Conservation (phyloP, 768 basidiomycete species). For the Coprinopsis marcescibilis region DNA sequence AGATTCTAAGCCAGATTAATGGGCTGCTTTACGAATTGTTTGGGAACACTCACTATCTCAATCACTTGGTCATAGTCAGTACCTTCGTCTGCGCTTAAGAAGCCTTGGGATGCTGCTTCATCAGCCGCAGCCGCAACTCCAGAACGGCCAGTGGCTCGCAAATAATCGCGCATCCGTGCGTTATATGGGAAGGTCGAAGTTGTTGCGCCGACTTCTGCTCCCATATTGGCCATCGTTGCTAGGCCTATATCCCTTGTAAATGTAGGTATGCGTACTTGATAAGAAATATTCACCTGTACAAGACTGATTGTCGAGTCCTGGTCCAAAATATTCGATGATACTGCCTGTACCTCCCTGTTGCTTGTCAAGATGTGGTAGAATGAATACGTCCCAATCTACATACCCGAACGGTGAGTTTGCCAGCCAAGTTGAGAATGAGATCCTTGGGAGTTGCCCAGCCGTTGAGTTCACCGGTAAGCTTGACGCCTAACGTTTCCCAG, state of each 20-base stretch:
- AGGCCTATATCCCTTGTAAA: constrained; percentile 43
- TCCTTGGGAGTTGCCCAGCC: constrained; percentile 98
- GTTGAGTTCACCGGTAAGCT: constrained; percentile 77
- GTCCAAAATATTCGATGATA: constrained; percentile 95
- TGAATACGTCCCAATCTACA: constrained; percentile 22
- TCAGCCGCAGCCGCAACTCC: constrained; percentile 87
- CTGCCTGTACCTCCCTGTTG: constrained; percentile 88
- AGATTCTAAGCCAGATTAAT: constrained; percentile 53
- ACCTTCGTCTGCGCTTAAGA: constrained; percentile 77
- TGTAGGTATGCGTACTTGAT: neutral
- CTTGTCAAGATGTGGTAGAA: neutral
- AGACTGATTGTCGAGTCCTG: constrained; percentile 83
- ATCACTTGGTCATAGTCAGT: constrained; percentile 94
- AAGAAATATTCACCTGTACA: constrained; percentile 63
- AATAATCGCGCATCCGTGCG: constrained; percentile 80
- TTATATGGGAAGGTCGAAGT: constrained; percentile 98
- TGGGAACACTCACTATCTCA: constrained; percentile 62
- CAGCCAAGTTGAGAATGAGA: constrained; percentile 89
- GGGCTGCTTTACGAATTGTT: constrained; percentile 4
- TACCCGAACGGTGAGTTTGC: constrained; percentile 89
- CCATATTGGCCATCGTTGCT: constrained; percentile 98
- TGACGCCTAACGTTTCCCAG: constrained; percentile 52
- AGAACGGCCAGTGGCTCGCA: constrained; percentile 83
- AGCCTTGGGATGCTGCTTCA: constrained; percentile 69
- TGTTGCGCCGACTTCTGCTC: constrained; percentile 99